phyloP scores from a whole-genome alignment of 73 alveolate species.

The Tetrahymena thermophila region DNA sequence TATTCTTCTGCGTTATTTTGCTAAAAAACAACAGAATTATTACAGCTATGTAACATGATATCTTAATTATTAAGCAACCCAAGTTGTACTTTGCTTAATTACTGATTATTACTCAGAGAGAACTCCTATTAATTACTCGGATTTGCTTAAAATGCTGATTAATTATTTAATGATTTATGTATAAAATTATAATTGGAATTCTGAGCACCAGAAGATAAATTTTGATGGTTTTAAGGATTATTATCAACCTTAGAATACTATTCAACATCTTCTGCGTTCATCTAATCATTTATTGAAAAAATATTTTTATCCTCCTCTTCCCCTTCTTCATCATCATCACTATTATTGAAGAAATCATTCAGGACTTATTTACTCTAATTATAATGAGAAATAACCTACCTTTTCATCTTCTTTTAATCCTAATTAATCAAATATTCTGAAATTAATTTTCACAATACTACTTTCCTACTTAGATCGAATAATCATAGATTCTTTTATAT shows the following conservation, averaged over 20 bases:
- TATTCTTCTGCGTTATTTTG: neutral
- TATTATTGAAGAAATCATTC: neutral
- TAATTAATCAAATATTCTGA: neutral
- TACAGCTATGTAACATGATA: neutral
- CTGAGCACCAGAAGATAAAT: neutral
- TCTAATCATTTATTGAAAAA: neutral
- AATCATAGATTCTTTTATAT: neutral
- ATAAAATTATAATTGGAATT: neutral
- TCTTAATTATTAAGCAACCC: neutral
- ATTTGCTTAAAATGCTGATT: neutral
- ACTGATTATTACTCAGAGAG: neutral
- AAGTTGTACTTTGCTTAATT: neutral
- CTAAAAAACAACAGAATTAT: neutral
- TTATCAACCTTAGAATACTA: neutral
- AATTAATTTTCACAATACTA: neutral
- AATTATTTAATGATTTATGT: neutral
- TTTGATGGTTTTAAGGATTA: neutral
- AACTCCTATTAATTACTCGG: neutral
- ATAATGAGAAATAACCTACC: conserved; percentile 1
- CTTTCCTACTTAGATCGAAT: neutral
- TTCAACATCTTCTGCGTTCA: neutral
- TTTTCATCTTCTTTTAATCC: neutral
- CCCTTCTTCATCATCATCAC: neutral
- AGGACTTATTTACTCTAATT: neutral
- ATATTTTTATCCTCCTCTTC: neutral